Conservation (phyloP, 2,329 filamentous ascomycete genomes). For the Cryphonectria japonica region DNA sequence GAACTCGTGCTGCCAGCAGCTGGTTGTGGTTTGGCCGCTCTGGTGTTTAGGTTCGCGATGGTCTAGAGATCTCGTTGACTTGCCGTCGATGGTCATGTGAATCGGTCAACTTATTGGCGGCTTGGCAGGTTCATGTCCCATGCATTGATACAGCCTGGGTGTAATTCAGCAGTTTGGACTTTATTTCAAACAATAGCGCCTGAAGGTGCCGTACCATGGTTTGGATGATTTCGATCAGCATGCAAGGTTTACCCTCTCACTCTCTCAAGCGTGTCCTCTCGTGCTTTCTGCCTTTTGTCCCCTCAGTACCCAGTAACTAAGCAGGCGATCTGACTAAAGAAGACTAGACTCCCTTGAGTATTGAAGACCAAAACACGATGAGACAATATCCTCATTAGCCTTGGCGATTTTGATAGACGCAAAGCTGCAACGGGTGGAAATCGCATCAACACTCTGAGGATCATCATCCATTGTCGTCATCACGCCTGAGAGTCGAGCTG, state of each 20-base stretch:
- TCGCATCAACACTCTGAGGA: background rate
- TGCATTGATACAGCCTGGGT: background rate
- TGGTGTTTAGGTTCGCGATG: background rate
- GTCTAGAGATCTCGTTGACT: background rate
- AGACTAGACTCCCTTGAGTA: background rate
- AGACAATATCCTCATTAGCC: background rate
- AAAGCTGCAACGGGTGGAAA: background rate
- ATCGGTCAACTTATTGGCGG: background rate
- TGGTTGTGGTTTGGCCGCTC: background rate
- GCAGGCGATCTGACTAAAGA: background rate
- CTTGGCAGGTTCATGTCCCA: background rate
- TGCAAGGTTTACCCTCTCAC: background rate
- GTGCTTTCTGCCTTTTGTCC: background rate
- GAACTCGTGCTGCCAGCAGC: background rate
- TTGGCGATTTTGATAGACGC: background rate
- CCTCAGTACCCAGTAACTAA: too few relatives aligned
- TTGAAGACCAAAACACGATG: background rate
- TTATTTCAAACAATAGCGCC: background rate
- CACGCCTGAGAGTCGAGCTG: background rate
- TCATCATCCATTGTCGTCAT: background rate
- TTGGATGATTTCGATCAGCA: background rate
- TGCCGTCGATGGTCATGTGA: constrained; percentile 1
- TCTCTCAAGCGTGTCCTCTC: background rate
- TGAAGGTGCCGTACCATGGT: background rate
- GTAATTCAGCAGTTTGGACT: background rate